These are phyloP conservation scores for Neurospora discreta DNA, from an alignment of 495 filamentous ascomycete genomes.

Conservation along the genomic window DNA sequence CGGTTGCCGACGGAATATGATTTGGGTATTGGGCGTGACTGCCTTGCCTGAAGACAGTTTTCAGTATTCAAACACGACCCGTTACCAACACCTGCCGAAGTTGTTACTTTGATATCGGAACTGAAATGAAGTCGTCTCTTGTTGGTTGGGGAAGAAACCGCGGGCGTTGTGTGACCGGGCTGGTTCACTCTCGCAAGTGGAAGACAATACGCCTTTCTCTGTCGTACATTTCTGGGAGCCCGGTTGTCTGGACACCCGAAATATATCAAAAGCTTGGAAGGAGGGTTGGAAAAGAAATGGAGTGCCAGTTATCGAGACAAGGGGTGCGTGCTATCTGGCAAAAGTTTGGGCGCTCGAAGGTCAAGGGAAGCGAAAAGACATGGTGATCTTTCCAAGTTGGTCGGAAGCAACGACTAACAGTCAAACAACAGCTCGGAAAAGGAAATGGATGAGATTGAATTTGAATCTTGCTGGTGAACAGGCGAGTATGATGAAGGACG, in stretches of 20 bases:
- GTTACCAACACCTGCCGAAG: not conserved
- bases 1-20: not conserved
- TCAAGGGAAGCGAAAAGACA: not conserved
- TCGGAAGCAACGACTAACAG: not conserved
- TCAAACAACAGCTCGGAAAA: not conserved
- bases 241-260: not conserved
- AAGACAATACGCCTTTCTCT: not conserved
- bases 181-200: not conserved
- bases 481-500: not conserved
- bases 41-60: not conserved
- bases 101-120: not conserved
- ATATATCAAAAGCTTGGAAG: not conserved
- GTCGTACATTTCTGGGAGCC: not conserved
- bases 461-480: not conserved
- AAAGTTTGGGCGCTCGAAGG: not conserved
- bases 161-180: not conserved
- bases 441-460: not conserved
- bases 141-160: not conserved
- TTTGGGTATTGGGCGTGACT: not conserved
- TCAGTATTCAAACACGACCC: not conserved
- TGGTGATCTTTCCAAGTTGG: not conserved
- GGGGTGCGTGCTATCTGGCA: not conserved
- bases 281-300: not conserved
- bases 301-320: not conserved
- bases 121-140: not conserved